phyloP scores from a whole-genome alignment of 2,329 filamentous ascomycete genomes.

The Didymella arachidicola region DNA sequence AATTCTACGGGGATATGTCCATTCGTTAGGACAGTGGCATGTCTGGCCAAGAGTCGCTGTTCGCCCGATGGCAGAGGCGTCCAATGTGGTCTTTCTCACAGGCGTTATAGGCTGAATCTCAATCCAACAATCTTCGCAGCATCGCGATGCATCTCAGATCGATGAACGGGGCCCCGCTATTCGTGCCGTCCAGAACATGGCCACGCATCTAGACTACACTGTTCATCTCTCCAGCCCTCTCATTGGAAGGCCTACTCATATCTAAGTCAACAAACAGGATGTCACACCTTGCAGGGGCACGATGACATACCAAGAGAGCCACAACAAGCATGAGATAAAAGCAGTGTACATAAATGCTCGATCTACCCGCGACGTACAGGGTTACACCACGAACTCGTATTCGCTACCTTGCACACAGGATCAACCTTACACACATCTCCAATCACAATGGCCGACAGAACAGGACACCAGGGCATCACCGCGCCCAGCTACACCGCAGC shows the following conservation, averaged over 20 bases:
- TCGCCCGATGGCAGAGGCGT: not conserved
- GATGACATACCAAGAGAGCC: not conserved
- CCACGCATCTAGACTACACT: slow-evolving; percentile 1
- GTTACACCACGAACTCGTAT: no score
- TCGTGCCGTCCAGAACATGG: not conserved
- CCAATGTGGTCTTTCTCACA: no score
- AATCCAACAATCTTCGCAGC: not conserved
- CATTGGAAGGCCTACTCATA: not conserved
- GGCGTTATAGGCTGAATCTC: not conserved
- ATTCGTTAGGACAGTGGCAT: no score
- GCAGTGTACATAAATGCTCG: not conserved
- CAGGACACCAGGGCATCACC: slow-evolving; percentile 22
- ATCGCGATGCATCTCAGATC: not conserved
- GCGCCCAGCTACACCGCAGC: slow-evolving; percentile 21
- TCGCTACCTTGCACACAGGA: no score
- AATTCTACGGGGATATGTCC: not conserved
- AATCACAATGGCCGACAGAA: slow-evolving; percentile 5
- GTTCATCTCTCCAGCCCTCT: not conserved
- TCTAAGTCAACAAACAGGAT: not conserved
- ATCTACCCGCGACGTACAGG: no score
- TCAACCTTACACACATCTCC: no score
- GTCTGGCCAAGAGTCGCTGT: not conserved
- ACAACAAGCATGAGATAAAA: not conserved
- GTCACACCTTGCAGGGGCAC: not conserved
- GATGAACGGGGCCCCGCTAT: not conserved